A percentile compares a stretch with the other conserved stretches of the same genome.
Evolutionary conservation across 805 yeast genomes (phyloP).

Genomic region (Yarrowia keelungensis): DNA sequence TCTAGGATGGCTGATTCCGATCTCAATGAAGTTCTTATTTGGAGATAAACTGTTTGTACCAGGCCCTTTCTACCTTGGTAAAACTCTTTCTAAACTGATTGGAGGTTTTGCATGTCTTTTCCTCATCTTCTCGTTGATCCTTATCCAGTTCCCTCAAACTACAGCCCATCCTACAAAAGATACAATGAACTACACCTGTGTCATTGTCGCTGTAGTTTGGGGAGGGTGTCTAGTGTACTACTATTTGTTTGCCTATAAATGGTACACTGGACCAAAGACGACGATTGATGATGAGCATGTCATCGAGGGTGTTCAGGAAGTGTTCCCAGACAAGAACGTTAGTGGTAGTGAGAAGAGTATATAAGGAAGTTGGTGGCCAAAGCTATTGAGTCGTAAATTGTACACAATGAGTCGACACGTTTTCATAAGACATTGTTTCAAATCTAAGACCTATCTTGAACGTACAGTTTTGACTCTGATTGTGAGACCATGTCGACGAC

Average conservation of each 20-base stretch:
- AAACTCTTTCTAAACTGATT: neutral
- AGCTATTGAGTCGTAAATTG: no score
- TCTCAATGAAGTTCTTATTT: neutral
- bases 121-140: neutral
- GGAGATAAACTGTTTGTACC: neutral
- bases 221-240: neutral
- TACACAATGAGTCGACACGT: no score
- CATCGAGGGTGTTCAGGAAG: neutral
- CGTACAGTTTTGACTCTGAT: no score
- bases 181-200: constrained; percentile 2
- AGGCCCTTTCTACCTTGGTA: neutral
- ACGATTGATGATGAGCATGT: neutral
- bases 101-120: neutral
- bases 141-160: neutral
- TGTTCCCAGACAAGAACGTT: no score
- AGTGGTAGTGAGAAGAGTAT: no score
- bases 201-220: neutral
- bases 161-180: neutral
- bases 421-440: no score
- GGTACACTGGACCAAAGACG: neutral
- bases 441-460: no score
- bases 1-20: neutral
- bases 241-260: neutral
- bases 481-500: no score
- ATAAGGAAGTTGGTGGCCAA: no score